Evolutionary conservation across 2,329 filamentous ascomycete species (phyloP).

Genomic region (Mycosphaerella arachidis): DNA sequence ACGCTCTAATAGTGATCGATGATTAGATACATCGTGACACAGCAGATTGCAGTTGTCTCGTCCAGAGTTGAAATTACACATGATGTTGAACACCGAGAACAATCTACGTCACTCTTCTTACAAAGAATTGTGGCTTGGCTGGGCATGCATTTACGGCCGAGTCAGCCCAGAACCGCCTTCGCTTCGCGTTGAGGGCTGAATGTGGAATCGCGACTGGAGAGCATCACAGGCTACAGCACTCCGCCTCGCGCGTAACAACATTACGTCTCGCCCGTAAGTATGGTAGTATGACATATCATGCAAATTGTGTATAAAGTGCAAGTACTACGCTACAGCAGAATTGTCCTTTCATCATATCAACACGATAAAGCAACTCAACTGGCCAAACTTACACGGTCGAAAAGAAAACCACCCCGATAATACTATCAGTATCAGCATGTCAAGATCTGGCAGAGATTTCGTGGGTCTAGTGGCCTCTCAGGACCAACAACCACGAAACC

Average conservation of each 20-base stretch:
- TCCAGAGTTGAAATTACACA: background rate
- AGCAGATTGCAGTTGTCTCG: background rate
- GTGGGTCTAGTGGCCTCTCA: slow-evolving; percentile 13
- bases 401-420: too few species aligned
- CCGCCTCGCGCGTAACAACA: background rate
- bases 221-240: background rate
- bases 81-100: background rate
- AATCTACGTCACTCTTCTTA: background rate
- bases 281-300: background rate
- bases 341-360: background rate
- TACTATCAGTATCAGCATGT: background rate
- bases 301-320: background rate
- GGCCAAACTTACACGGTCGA: background rate
- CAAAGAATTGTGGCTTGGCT: background rate
- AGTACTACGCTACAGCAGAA: background rate
- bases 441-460: slow-evolving; percentile 4
- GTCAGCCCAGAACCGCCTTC: background rate
- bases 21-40: background rate
- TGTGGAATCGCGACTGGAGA: background rate
- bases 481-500: slow-evolving; percentile 8
- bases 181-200: background rate
- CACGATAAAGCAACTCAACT: background rate
- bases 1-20: background rate
- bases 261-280: background rate
- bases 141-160: background rate